These are phyloP conservation scores for Begonia loranthoides DNA, from an alignment of 306 rosid genomes.

Conservation along the genomic window DNA sequence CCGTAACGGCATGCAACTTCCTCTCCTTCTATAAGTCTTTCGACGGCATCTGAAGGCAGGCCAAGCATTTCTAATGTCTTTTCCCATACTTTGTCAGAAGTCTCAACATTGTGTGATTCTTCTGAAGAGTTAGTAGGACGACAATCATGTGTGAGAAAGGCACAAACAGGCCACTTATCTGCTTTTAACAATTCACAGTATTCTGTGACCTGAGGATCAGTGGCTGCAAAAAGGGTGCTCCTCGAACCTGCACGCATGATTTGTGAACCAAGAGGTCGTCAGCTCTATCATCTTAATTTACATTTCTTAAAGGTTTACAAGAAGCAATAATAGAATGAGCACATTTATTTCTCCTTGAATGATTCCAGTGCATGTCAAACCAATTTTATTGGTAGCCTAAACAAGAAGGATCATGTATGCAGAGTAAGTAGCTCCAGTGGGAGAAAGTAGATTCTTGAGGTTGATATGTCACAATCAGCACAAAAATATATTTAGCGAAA, in stretches of 20 bases:
- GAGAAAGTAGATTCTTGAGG: too few species aligned
- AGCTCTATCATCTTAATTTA: too few species aligned
- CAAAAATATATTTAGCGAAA: too few species aligned
- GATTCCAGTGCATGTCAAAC: too few species aligned
- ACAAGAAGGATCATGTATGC: too few species aligned
- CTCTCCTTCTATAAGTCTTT: slow-evolving; percentile 72
- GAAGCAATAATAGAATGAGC: too few species aligned
- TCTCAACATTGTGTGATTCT: slow-evolving; percentile 63
- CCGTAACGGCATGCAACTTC: slow-evolving; percentile 55
- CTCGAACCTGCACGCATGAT: slow-evolving; percentile 63
- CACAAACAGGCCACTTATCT: slow-evolving; percentile 86
- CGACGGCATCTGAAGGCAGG: slow-evolving; percentile 65
- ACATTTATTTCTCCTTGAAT: too few species aligned
- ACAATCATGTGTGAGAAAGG: slow-evolving; percentile 82
- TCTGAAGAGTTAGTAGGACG: slow-evolving; percentile 83
- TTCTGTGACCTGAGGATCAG: slow-evolving; percentile 83
- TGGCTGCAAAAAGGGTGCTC: slow-evolving; percentile 87
- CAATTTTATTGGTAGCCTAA: too few species aligned
- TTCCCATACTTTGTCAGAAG: slow-evolving; percentile 66
- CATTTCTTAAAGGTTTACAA: too few species aligned
- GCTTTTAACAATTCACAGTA: slow-evolving; percentile 81
- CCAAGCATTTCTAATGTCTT: slow-evolving; percentile 91
- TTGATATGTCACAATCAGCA: too few species aligned
- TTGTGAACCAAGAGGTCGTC: too few species aligned
- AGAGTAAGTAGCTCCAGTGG: too few species aligned